Evolutionary conservation across 1,284 basidiomycete genomes (phyloP), one percentile per base, ranked within the genome.

Genomic region (Nidula niveotomentosa): DNA sequence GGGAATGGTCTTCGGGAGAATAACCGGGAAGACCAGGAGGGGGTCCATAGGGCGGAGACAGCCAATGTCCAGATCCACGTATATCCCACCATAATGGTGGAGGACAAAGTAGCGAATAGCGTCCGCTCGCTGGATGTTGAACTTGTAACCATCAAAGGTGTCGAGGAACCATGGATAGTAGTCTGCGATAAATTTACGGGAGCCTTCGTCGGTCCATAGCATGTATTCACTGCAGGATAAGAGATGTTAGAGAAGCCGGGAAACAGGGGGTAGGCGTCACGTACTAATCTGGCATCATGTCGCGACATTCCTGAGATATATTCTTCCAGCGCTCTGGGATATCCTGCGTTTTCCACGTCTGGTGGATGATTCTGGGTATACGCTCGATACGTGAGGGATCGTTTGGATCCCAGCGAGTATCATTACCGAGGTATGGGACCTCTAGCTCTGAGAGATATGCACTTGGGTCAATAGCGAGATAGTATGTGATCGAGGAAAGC

Each of bases 101-200:
- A 99, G 86, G 54, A 99, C 86, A 73, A 99, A 98, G 77, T 99
- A 99, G 47, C 97, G 94, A 66, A 99, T 98, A 37, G 86, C 92
- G 71, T 99, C 97, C 34, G 97, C 97, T 37, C 97, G 91, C 70
- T 98, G 96, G 66, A 99, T 99, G 46, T 86, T 80, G 73, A 97
- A 99, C 49, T 84, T 81, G 79, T 99, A 99, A 60, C 82, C 81
- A 74, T 98, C 94, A 66, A 91, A 99, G 49, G 93, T 96, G 62
- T 91, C 82, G 49, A 99, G 80, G 75, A 98, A 97, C 88, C 94
- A 94, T 9, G 90, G 80, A 68, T 99, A 99, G 58, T 96, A 75
- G 55, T 85, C 74, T 13, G 88, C 88, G 66, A 99, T 91, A 70
- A 99, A 98, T 61, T 92, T 83, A 62, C 94, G 88, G 12, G 96